Base-by-base conservation (phyloP, 106 monocot genomes). In the Cymbidium sinense region DNA sequence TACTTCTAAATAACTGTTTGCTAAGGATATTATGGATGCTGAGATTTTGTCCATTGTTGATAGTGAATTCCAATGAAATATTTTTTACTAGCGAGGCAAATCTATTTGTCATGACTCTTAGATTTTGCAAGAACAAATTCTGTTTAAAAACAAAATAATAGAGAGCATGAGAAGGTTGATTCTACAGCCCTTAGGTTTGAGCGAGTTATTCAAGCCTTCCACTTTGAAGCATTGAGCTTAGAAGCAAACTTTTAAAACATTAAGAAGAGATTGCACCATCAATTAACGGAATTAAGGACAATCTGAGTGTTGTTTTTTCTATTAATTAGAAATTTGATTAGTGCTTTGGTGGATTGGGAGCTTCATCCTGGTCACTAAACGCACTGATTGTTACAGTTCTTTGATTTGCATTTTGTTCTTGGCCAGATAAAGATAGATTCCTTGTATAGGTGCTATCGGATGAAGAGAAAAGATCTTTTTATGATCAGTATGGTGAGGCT, bases 361-460 rank as follows among this genome's bases (percentile, higher is more conserved):
- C 30, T 65, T 65, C 30, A 2, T 29, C 31, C 65, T 65, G 30
- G 30, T 30, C 30, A 29, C 70, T 3, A 36, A 70, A 41, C 0
- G 20, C 43, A 19, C 39, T 23, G 43, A 0, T 61, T 77, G 54
- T 23, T 37, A 64, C 11, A 7, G 23, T 34, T 77, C 52, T 25
- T 75, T 41, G 10, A 82, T 77, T 30, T 79, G 43, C 28, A 31
- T 78, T 75, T 61, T 70, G 19, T 47, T 29, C 29, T 50, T 70
- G 75, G 33, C 76, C 28, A 72, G 43, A 72, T 78, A 17, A 72
- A 78, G 64, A 81, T 84, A 17, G 74, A 39, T 82, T 51, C 39
- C 64, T 85, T 34, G 17, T 88, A 62, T 93, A 99, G 95, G 92
- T 99, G 29, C 87, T 99, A 81, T 99, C 99, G 86, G 99, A 99